Conservation (phyloP, 495 filamentous ascomycete species). For the Penicillium malachiteum region DNA sequence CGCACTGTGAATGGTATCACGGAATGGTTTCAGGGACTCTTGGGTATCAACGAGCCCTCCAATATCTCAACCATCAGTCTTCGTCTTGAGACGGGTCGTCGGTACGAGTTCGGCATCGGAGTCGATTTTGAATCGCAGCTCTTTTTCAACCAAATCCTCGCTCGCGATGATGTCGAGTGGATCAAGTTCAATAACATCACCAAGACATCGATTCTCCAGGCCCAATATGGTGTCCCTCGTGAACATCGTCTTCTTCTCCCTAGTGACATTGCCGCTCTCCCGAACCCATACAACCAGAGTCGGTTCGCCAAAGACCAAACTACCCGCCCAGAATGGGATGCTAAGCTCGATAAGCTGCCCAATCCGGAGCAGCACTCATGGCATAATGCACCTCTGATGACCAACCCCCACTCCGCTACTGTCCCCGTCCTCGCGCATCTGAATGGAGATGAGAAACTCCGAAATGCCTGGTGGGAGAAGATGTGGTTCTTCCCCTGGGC, state of each 20-base stretch:
- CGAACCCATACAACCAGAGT: conserved; percentile 41
- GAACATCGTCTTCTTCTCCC: conserved; percentile 44
- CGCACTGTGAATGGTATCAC: conserved; percentile 36
- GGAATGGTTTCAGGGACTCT: conserved; percentile 43
- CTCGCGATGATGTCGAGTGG: conserved; percentile 47
- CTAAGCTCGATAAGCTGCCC: conserved; percentile 44
- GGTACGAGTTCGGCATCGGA: conserved; percentile 58
- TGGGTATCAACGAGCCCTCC: conserved; percentile 47
- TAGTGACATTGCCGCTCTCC: conserved; percentile 37
- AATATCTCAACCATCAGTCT: conserved; percentile 46
- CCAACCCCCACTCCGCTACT: conserved; percentile 50
- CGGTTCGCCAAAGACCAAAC: conserved; percentile 32
- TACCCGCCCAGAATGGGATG: conserved; percentile 38
- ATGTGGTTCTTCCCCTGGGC: conserved; percentile 59
- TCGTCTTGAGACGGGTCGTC: conserved; percentile 38
- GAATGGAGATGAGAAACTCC: conserved; percentile 42
- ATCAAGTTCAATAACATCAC: conserved; percentile 46
- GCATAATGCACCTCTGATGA: conserved; percentile 50
- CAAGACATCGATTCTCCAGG: conserved; percentile 39
- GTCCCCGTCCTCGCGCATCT: conserved; percentile 53
- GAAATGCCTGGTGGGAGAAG: conserved; percentile 50
- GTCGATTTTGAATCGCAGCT: conserved; percentile 57
- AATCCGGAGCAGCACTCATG: conserved; percentile 39
- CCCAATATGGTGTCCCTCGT: conserved; percentile 41
- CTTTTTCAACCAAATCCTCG: conserved; percentile 51